A percentile compares a stretch with the other conserved stretches of the same genome.
phyloP scores from a whole-genome alignment of 2,329 filamentous ascomycete species.

The Didymella keratinophila region DNA sequence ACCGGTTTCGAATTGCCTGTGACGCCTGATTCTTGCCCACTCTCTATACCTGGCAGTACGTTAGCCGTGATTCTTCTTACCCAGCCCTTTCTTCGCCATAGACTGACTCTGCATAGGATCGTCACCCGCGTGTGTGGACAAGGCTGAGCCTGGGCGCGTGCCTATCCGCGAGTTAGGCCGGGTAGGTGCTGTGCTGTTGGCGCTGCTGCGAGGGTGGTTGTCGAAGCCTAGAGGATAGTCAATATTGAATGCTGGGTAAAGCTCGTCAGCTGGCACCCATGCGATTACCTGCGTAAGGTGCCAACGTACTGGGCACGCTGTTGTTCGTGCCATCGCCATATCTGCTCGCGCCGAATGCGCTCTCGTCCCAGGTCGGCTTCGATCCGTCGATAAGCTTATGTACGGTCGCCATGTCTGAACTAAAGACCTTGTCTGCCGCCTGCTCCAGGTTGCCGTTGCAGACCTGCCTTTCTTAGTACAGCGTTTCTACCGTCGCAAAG shows the following conservation, averaged over 20 bases:
- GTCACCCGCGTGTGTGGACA: slow-evolving; percentile 43
- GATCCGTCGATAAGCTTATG: slow-evolving; percentile 33
- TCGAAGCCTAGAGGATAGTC: slow-evolving; percentile 44
- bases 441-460: slow-evolving; percentile 35
- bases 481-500: background rate
- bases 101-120: slow-evolving; percentile 46
- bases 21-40: slow-evolving; percentile 63
- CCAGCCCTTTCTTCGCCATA: background rate
- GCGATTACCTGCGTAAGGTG: slow-evolving; percentile 7
- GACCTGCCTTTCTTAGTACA: slow-evolving; percentile 25
- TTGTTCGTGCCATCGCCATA: slow-evolving; percentile 39
- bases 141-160: slow-evolving; percentile 42
- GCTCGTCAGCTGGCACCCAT: slow-evolving; percentile 24
- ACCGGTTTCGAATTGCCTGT: slow-evolving; percentile 52
- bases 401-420: slow-evolving; percentile 26
- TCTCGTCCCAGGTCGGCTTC: slow-evolving; percentile 43
- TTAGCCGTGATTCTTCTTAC: slow-evolving; percentile 24
- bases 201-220: slow-evolving; percentile 42
- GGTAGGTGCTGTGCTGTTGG: slow-evolving; percentile 46
- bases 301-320: slow-evolving; percentile 38
- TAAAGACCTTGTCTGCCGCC: slow-evolving; percentile 37
- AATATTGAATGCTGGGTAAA: slow-evolving; percentile 44
- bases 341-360: slow-evolving; percentile 40
- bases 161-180: slow-evolving; percentile 45
- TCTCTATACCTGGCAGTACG: slow-evolving; percentile 39